Conservation (phyloP, 1,284 basidiomycete species). For the Flammula alnicola region DNA sequence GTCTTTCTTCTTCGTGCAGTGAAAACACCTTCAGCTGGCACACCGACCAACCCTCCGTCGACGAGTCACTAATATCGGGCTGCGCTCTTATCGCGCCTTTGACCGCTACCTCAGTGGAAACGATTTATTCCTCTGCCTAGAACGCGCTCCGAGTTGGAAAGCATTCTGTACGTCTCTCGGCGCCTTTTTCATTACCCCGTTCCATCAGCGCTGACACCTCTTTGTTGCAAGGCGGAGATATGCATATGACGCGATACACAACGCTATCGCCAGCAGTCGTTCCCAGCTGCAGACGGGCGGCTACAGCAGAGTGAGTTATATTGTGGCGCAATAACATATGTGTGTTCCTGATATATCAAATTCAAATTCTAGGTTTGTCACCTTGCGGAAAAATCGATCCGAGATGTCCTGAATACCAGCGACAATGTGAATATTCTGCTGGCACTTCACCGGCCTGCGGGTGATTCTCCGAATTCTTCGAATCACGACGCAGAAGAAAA, state of each 20-base stretch:
- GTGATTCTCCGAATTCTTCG: constrained; percentile 21
- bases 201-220: constrained; percentile 17
- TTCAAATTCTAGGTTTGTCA: constrained; percentile 58
- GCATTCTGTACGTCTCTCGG: constrained; percentile 59
- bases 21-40: constrained; percentile 73
- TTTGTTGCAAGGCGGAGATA: constrained; percentile 61
- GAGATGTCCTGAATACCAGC: constrained; percentile 64
- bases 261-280: constrained; percentile 71
- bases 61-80: constrained; percentile 74
- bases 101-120: constrained; percentile 61
- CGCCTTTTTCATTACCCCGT: constrained; percentile 9
- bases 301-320: constrained; percentile 67
- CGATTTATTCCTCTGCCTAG: constrained; percentile 74
- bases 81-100: constrained; percentile 70
- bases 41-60: constrained; percentile 64
- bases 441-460: constrained; percentile 53
- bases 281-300: constrained; percentile 68
- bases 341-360: constrained; percentile 5
- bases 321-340: constrained; percentile 3
- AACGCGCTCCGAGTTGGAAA: constrained; percentile 67
- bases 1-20: constrained; percentile 41
- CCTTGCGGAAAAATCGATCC: constrained; percentile 70
- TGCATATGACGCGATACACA: constrained; percentile 78
- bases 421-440: constrained; percentile 70
- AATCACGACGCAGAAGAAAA: constrained; percentile 34